Evolutionary conservation across 2,329 filamentous ascomycete genomes (phyloP).

Genomic region (Cercospora zeina): DNA sequence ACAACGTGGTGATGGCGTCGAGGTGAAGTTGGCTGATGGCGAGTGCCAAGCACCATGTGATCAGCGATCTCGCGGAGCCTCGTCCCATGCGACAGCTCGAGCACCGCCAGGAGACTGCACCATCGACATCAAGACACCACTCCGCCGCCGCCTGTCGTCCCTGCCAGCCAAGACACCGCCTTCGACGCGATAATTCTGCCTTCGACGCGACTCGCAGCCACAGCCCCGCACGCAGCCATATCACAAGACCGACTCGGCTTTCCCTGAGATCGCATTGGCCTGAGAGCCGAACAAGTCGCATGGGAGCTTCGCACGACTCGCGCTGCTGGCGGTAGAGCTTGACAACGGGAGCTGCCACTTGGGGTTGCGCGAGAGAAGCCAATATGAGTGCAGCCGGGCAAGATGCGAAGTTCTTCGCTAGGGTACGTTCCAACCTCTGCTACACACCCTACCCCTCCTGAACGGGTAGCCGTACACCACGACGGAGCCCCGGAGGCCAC

Average conservation of each 20-base stretch:
- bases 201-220: background rate
- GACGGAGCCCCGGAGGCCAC: background rate
- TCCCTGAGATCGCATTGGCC: slow-evolving; percentile 19
- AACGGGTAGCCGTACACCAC: background rate
- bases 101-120: background rate
- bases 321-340: slow-evolving; percentile 13
- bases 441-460: slow-evolving; percentile 5
- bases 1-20: slow-evolving; percentile 1
- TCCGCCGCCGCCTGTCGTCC: background rate
- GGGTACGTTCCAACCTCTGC: slow-evolving; percentile 62
- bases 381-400: slow-evolving; percentile 71
- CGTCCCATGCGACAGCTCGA: slow-evolving; percentile 11
- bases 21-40: slow-evolving; percentile 12
- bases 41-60: slow-evolving; percentile 14
- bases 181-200: background rate
- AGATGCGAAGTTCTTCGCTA: slow-evolving; percentile 98
- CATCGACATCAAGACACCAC: slow-evolving; percentile 3
- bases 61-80: slow-evolving; percentile 11
- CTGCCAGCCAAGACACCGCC: background rate
- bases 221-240: slow-evolving; percentile 17
- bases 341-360: slow-evolving; percentile 4
- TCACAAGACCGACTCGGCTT: slow-evolving; percentile 16
- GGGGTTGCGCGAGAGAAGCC: slow-evolving; percentile 18
- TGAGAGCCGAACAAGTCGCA: slow-evolving; percentile 17
- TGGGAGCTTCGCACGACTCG: slow-evolving; percentile 14